phyloP scores from a whole-genome alignment of 371 early-diverging fungal genomes.

The Mucor indicus region DNA sequence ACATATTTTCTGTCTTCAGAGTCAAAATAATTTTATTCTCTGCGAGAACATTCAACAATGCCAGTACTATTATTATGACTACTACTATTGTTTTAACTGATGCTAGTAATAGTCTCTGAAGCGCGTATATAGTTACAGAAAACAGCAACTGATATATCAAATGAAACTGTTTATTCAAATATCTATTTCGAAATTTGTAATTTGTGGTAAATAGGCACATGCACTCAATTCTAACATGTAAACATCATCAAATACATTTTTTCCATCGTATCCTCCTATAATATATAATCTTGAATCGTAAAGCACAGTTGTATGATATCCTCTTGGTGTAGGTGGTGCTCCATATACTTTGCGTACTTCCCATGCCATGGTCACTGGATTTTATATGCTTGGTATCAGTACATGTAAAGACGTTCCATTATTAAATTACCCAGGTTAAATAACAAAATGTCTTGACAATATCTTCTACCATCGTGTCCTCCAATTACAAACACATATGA shows the following conservation, averaged over 20 bases:
- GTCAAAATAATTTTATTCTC: too few relatives aligned
- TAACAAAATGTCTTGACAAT: constrained; percentile 75
- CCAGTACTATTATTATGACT: too few relatives aligned
- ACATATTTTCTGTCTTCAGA: too few relatives aligned
- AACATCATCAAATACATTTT: constrained; percentile 77
- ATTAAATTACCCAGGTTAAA: constrained; percentile 71
- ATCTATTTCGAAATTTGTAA: constrained; percentile 56
- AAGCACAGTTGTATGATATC: constrained; percentile 80
- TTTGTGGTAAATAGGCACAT: constrained; percentile 70
- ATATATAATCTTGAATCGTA: constrained; percentile 78
- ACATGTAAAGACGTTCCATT: too few relatives aligned
- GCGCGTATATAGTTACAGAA: too few relatives aligned
- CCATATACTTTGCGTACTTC: constrained; percentile 74
- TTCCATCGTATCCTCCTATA: constrained; percentile 86
- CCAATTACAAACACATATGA: constrained; percentile 87
- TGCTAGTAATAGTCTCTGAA: too few relatives aligned
- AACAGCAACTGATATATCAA: too few relatives aligned
- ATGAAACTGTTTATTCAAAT: too few relatives aligned
- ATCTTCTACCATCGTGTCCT: constrained; percentile 85
- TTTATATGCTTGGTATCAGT: too few relatives aligned
- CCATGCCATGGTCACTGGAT: constrained; percentile 74
- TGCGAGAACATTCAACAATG: too few relatives aligned
- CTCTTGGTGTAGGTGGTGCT: constrained; percentile 63
- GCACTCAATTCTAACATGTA: constrained; percentile 79
- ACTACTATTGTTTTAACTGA: too few relatives aligned